Evolutionary conservation across 208 protist genomes (phyloP).

Genomic region (Angomonas deanei): DNA sequence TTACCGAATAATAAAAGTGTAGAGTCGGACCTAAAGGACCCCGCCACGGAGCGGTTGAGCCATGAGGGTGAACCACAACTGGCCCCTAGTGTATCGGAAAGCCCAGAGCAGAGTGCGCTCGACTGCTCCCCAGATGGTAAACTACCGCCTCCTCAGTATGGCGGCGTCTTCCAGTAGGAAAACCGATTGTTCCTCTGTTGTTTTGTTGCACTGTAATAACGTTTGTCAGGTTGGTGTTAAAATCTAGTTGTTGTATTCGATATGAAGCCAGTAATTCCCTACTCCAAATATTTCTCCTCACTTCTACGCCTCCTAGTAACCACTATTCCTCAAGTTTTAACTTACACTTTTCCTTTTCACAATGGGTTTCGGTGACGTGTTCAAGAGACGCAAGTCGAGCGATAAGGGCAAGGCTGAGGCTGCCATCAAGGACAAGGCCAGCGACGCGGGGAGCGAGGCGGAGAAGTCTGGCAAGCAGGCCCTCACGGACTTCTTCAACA

Average conservation of each 20-base stretch:
- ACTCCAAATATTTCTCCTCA: no score
- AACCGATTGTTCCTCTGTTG: no score
- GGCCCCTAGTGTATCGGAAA: not conserved
- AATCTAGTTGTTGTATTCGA: not conserved
- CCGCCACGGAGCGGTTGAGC: not conserved
- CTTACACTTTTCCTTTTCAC: slow-evolving; percentile 4
- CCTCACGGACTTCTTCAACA: slow-evolving; percentile 1
- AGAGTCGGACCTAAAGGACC: not conserved
- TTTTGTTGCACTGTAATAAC: not conserved
- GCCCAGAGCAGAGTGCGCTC: no score
- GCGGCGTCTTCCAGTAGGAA: no score
- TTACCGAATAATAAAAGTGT: no score
- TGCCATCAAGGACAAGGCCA: not conserved
- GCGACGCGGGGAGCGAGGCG: not conserved
- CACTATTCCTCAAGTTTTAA: not conserved
- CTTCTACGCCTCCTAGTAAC: no score
- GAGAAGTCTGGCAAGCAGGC: not conserved
- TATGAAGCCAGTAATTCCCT: no score
- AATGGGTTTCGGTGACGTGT: not conserved
- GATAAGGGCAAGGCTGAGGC: not conserved
- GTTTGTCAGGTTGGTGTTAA: not conserved
- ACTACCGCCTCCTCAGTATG: slow-evolving; percentile 3
- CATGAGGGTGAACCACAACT: not conserved
- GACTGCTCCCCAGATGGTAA: not conserved
- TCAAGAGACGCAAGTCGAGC: slow-evolving; percentile 4